A percentile compares a stretch with the other conserved stretches of the same genome.
These are phyloP conservation scores for Exserohilum rostratum DNA, from an alignment of 2,329 filamentous ascomycete genomes.

Conservation along the genomic window DNA sequence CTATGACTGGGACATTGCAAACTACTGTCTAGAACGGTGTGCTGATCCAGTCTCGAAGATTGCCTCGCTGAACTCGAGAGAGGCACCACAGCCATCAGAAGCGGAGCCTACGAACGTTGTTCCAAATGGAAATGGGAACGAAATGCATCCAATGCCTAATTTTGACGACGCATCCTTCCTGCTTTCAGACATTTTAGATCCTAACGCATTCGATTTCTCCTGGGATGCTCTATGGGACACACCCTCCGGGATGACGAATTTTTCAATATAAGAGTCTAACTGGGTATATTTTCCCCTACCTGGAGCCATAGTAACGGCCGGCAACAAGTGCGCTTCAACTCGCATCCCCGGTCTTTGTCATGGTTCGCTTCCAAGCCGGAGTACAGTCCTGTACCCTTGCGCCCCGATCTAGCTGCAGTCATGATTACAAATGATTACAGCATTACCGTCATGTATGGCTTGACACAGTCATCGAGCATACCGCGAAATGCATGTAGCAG, in stretches of 20 bases:
- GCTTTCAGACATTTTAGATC: slow-evolving; percentile 41
- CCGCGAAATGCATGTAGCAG: background rate
- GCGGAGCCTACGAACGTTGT: slow-evolving; percentile 22
- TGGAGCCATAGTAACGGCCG: too few relatives aligned
- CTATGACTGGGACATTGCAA: slow-evolving; percentile 62
- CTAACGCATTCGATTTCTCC: slow-evolving; percentile 45
- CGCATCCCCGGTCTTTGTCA: background rate
- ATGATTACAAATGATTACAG: background rate
- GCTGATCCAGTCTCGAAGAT: slow-evolving; percentile 46
- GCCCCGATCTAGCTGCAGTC: background rate
- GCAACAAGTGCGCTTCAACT: background rate
- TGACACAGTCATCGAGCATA: background rate
- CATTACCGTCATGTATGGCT: background rate
- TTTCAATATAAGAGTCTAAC: slow-evolving; percentile 27
- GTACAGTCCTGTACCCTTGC: background rate
- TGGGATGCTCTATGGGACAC: slow-evolving; percentile 49
- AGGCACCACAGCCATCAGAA: slow-evolving; percentile 26
- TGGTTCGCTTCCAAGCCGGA: background rate
- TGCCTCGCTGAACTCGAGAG: slow-evolving; percentile 35
- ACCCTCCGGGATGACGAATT: slow-evolving; percentile 42
- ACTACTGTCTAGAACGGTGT: slow-evolving; percentile 58
- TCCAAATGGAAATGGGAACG: slow-evolving; percentile 7
- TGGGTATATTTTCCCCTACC: background rate
- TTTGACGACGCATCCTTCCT: slow-evolving; percentile 39
- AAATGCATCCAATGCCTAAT: slow-evolving; percentile 17